Base-by-base conservation (phyloP, 2,329 filamentous ascomycete species). In the Bipolaris gigantea region DNA sequence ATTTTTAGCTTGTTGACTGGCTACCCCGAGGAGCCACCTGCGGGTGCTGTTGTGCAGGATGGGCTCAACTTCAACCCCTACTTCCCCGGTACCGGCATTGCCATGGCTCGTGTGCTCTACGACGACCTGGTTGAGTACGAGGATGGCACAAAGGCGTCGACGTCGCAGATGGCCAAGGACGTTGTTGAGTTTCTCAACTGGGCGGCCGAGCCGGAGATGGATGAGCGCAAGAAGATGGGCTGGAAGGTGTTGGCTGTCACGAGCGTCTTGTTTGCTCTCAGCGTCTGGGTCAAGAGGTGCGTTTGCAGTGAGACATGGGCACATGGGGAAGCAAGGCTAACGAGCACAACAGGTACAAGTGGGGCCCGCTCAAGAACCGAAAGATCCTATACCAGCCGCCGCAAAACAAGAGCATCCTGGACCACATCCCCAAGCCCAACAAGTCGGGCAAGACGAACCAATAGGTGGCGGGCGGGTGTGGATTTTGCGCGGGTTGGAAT, bases 41-140 rank as follows among this genome's bases (percentile, higher is more conserved):
- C 94, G 47, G 94, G 94, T 75, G 92, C 90, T 60, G 81, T 84
- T 69, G 89, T 99, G 56, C 88, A 87, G 69, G 86, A 87, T 59
- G 94, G 94, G 73, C 87, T 99, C 79, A 97, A 97, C 87, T 99
- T 99, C 87, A 99, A 99, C 86, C 94, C 94, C 57, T 99, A 97
- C 85, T 99, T 99, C 88, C 94, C 94, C 54, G 94, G 94, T 75
- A 97, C 94, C 68, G 93, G 93, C 75, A 99, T 99, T 77, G 94
- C 90, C 72, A 99, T 99, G 94, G 93, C 89, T 70, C 93, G 94
- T 86, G 94, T 97, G 58, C 86, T 99, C 57, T 99, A 96, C 80
- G 94, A 99, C 67, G 94, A 91, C 62, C 82, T 99, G 54, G 94
- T 99, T 61, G 94, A 99, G 78, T 99, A 97, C 81, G 94, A 99